phyloP scores from a whole-genome alignment of 2,329 filamentous ascomycete genomes.

The Dactylellina haptotyla region DNA sequence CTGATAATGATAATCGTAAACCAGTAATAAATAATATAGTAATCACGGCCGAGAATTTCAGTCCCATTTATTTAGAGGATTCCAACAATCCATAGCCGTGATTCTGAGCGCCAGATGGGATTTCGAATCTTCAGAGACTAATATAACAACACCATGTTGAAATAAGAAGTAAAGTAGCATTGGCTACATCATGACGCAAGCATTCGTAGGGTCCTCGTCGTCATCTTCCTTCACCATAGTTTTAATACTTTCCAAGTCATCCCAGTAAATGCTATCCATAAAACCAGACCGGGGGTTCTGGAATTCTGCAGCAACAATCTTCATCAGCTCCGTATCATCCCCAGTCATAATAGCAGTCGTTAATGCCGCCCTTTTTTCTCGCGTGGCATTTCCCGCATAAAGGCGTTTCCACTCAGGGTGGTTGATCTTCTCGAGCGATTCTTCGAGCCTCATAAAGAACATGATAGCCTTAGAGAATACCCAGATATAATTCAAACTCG shows the following conservation, averaged over 20 bases:
- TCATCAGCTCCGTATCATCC: slow-evolving; percentile 60
- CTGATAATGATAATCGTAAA: no score
- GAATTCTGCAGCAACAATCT: slow-evolving; percentile 59
- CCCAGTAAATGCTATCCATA: slow-evolving; percentile 61
- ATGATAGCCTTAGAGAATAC: slow-evolving; percentile 57
- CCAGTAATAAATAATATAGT: no score
- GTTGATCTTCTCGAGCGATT: neutral
- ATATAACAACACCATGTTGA: no score
- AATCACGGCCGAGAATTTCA: no score
- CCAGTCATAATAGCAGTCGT: slow-evolving; percentile 55
- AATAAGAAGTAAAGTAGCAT: no score
- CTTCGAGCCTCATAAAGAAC: slow-evolving; percentile 52
- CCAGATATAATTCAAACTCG: slow-evolving; percentile 61
- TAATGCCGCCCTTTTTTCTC: slow-evolving; percentile 58
- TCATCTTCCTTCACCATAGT: slow-evolving; percentile 12
- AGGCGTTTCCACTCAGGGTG: neutral
- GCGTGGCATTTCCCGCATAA: neutral
- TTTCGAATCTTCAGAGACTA: no score
- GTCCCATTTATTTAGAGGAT: no score
- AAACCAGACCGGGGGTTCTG: slow-evolving; percentile 57
- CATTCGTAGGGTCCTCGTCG: no score
- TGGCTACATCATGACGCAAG: no score
- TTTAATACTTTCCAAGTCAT: slow-evolving; percentile 55
- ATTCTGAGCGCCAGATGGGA: no score
- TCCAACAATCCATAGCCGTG: no score